phyloP scores from a whole-genome alignment of 1,139 yeast genomes.

The Taphrina deformans region DNA sequence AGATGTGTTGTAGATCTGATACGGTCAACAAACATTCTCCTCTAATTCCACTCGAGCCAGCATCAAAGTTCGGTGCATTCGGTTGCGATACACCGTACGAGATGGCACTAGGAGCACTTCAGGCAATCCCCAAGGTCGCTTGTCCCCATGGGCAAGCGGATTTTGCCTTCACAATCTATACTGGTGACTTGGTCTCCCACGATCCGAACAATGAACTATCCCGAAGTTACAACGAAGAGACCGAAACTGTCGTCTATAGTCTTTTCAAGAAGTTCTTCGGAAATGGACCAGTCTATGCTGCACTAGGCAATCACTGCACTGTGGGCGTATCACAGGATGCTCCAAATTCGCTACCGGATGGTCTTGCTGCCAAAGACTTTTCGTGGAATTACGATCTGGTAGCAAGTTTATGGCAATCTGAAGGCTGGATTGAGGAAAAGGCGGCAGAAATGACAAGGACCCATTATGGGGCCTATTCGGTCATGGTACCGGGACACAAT shows the following conservation, averaged over 20 bases:
- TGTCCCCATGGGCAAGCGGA: conserved; percentile 41
- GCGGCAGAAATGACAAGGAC: conserved; percentile 43
- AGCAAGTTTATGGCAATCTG: conserved; percentile 56
- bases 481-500: conserved; percentile 55
- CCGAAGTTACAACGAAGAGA: conserved; percentile 53
- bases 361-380: conserved; percentile 49
- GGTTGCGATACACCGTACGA: conserved; percentile 63
- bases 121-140: conserved; percentile 47
- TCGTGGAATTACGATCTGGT: conserved; percentile 63
- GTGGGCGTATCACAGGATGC: conserved; percentile 73
- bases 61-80: conserved; percentile 60
- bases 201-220: conserved; percentile 53
- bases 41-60: conserved; percentile 53
- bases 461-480: conserved; percentile 66
- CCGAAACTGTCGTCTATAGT: conserved; percentile 56
- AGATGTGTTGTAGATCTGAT: conserved; percentile 54
- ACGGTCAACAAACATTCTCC: conserved; percentile 46
- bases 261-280: conserved; percentile 59
- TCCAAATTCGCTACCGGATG: conserved; percentile 53
- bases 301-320: conserved; percentile 71
- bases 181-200: conserved; percentile 67
- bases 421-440: conserved; percentile 43
- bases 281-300: conserved; percentile 61
- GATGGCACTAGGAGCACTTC: conserved; percentile 57
- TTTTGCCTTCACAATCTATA: conserved; percentile 62